Evolutionary conservation across 176 grass and related monocot genomes (phyloP), one percentile per base, ranked within the genome.

Genomic region (Aegilops longissima): DNA sequence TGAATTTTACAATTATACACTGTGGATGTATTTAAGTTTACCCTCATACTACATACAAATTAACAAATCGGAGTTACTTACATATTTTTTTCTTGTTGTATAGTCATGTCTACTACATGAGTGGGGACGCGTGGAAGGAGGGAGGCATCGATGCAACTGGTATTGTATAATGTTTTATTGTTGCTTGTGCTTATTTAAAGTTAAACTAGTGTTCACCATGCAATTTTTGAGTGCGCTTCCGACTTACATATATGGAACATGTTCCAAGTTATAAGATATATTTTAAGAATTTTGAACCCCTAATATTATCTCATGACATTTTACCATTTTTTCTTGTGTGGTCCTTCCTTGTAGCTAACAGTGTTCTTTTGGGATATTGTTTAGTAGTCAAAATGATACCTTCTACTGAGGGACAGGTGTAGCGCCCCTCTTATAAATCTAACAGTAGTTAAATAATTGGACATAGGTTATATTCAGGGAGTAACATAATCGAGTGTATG

Each of bases 91-190:
- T 85, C 51, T 76, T 87, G 39, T 75, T 95, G 65, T 62, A 64
- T 79, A 98, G 96, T 84, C 96, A 98, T 79, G 86, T 95, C 59
- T 91, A 88, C 90, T 98, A 98, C 90, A 98, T 95, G 93, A 99
- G 94, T 39, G 97, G 97, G 73, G 92, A 96, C 85, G 97, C 97
- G 12, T 99, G 97, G 97, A 99, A 99, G 92, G 97, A 99, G 78
- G 97, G 97, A 82, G 97, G 97, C 84, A 99, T 99, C 77, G 97
- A 99, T 87, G 90, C 90, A 78, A 99, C 97, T 69, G 94, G 97
- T 99, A 93, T 85, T 70, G 1, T 66, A 61, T 83, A 81, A 47
- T 51, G 21, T 12, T 76, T 31, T 75, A 47, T 49, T 70, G 34
- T 79, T 89, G 12, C 39, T 63, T 84, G 20, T 80, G 80, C 17